Percentiles rank a stretch among this genome's conserved stretches.
Conservation (phyloP, 2,329 filamentous ascomycete species). For the Talaromyces islandicus region DNA sequence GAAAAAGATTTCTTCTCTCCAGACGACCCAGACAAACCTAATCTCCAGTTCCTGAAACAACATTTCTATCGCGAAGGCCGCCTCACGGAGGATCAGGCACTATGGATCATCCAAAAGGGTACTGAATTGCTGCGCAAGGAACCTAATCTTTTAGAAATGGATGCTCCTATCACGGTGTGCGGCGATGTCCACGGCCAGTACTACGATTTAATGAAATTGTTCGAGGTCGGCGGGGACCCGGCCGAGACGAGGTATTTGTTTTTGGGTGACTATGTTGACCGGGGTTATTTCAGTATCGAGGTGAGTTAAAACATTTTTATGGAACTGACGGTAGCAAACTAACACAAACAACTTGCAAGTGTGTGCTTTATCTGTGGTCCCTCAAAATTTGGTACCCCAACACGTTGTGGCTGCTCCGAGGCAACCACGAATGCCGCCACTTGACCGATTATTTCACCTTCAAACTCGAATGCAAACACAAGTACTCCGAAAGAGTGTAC, state of each 20-base stretch:
- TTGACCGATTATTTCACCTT: conserved; percentile 99
- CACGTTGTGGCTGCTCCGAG: conserved; percentile 90
- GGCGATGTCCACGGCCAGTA: conserved; percentile 98
- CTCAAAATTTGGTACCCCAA: conserved; percentile 99
- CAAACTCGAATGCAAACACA: conserved; percentile 99
- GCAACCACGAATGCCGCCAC: conserved; percentile 98
- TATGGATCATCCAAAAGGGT: conserved; percentile 88
- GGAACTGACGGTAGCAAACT: neutral
- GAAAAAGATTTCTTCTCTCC: conserved; percentile 93
- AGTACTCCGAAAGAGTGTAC: conserved; percentile 93
- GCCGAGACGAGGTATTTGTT: conserved; percentile 96
- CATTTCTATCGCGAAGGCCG: conserved; percentile 98
- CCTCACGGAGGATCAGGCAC: conserved; percentile 91
- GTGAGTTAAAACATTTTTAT: conserved; percentile 31
- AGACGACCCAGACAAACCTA: conserved; percentile 77
- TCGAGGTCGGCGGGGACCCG: conserved; percentile 95
- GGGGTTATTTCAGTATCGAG: conserved; percentile 98
- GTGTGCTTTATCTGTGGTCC: conserved; percentile 94
- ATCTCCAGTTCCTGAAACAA: conserved; percentile 92
- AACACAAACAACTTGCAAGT: conserved; percentile 46
- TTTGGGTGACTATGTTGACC: conserved; percentile 94
- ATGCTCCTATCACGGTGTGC: conserved; percentile 96
- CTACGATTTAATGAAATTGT: conserved; percentile 99
- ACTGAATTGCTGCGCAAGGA: conserved; percentile 82
- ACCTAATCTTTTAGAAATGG: conserved; percentile 97